Evolutionary conservation across 2,329 filamentous ascomycete genomes (phyloP), one percentile per base, ranked within the genome.

Genomic region (Apiospora pterosperma): DNA sequence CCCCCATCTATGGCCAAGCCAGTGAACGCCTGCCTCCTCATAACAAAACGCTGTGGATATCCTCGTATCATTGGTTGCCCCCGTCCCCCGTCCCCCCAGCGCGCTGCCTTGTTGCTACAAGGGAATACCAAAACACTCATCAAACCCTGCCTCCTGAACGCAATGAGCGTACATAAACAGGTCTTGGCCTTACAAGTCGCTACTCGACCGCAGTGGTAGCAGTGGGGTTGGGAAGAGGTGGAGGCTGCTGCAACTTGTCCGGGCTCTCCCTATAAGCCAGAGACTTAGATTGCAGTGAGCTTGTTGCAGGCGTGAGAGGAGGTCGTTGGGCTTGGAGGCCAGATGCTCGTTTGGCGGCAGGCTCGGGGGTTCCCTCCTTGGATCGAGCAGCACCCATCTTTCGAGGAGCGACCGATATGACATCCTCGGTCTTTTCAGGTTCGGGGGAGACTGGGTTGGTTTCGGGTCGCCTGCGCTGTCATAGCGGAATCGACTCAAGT

Each of bases 231-330:
- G 59, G 21, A 16, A 36, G 55, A 19, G 55, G 34, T 12, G 38
- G 31, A 12, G 36, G 38, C 12, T 62, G 60, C 63, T 25, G 63
- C 62, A 60, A 39, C 38, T 88, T 88, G 72, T 89, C 87, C 28
- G 87, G 86, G 71, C 86, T 89, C 68, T 84, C 84, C 71, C 87
- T 84, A 77, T 86, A 86, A 70, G 87, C 85, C 70, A 89, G 75
- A 36, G 84, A 76, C 16, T 81, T 83, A 31, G 80, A 72, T 61
- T 77, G 73, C 39, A 77, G 62, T 31, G 71, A 65, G 62, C 64
- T 73, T 8, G 75, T 67, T 11, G 72, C 71, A 14, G 76, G 70
- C 4, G 76, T 78, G 23, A 73, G 70, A 11, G 73, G 73, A 68
- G 67, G 65, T 62, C 42, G 65, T 41, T 63, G 63, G 36, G 59